Percentiles rank a stretch among this genome's conserved stretches.
phyloP scores from a whole-genome alignment of 306 rosid species.

The Rosa rugosa region DNA sequence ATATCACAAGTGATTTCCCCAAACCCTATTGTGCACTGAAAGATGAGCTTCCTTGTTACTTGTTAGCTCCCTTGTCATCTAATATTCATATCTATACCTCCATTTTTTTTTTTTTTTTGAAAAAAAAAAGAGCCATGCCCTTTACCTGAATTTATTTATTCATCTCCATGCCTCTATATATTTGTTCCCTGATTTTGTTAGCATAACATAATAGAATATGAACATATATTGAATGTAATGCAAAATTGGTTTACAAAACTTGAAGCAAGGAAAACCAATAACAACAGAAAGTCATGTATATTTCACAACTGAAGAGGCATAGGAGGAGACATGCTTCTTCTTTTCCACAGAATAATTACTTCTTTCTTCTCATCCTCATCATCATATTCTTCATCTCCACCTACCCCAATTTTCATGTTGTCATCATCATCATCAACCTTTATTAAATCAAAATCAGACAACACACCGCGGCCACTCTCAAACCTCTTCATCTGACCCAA shows the following conservation, averaged over 20 bases:
- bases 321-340: conserved; percentile 9
- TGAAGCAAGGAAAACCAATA: neutral
- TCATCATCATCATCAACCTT: neutral
- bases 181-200: no score
- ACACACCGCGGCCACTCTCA: conserved; percentile 9
- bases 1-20: no score
- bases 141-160: no score
- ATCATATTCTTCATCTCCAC: neutral
- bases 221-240: neutral
- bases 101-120: no score
- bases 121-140: no score
- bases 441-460: conserved; percentile 19
- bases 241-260: neutral
- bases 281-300: neutral
- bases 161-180: no score
- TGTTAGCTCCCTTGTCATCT: no score
- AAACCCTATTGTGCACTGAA: no score
- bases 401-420: neutral
- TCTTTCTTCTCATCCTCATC: neutral
- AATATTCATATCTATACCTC: no score
- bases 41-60: no score
- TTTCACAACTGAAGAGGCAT: conserved; percentile 10
- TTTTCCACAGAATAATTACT: neutral
- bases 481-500: conserved; percentile 22
- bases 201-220: neutral